A percentile compares a stretch with the other conserved stretches of the same genome.
phyloP scores from a whole-genome alignment of 73 alveolate genomes.

The Tetrahymena thermophila region DNA sequence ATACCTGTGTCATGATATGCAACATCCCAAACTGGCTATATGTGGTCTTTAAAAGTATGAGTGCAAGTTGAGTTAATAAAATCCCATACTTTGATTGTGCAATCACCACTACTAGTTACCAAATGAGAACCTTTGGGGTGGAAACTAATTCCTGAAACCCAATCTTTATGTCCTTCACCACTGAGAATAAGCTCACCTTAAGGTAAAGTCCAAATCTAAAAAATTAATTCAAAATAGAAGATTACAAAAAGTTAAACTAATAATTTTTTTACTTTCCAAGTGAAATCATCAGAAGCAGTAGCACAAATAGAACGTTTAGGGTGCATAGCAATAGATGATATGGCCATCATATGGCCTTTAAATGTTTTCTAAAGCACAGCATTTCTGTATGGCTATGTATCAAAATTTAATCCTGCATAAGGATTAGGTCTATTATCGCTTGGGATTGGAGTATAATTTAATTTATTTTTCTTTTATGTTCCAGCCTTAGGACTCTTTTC shows the following conservation, averaged over 20 bases:
- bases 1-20: constrained; percentile 39
- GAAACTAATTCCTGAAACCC: constrained; percentile 97
- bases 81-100: constrained; percentile 97
- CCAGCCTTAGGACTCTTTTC: constrained; percentile 55
- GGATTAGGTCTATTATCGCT: constrained; percentile 59
- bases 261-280: constrained; percentile 94
- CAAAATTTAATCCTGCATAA: constrained; percentile 39
- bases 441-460: constrained; percentile 37
- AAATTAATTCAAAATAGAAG: background rate
- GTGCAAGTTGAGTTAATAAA: constrained; percentile 96
- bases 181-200: constrained; percentile 94
- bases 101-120: constrained; percentile 97
- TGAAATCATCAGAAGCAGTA: constrained; percentile 98
- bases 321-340: constrained; percentile 82
- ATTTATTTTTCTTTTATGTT: constrained; percentile 46
- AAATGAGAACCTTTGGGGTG: constrained; percentile 96
- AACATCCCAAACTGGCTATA: constrained; percentile 92
- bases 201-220: constrained; percentile 22
- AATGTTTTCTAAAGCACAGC: constrained; percentile 54
- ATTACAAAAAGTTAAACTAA: background rate
- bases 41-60: constrained; percentile 95
- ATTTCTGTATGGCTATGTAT: constrained; percentile 46
- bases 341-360: constrained; percentile 97
- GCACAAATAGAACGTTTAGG: constrained; percentile 95
- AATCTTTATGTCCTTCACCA: constrained; percentile 99